Percentiles rank a stretch among this genome's conserved stretches.
Evolutionary conservation across 768 basidiomycete genomes (phyloP).

Genomic region (Chlorophyllum brunneum): DNA sequence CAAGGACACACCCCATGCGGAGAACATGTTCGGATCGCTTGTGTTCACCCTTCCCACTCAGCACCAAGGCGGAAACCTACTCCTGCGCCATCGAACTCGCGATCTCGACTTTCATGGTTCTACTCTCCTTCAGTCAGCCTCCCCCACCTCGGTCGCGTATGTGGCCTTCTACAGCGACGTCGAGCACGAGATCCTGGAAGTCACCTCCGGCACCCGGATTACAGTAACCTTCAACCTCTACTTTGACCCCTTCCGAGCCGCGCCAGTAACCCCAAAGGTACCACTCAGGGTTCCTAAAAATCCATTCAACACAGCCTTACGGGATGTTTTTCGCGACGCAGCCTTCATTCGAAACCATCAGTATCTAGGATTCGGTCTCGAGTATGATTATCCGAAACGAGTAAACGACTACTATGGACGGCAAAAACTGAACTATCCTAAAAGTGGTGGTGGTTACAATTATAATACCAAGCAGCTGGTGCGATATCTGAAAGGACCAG

Average conservation of each 20-base stretch:
- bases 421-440: too few species aligned
- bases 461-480: too few species aligned
- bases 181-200: slow-evolving; percentile 34
- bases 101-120: slow-evolving; percentile 24
- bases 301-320: slow-evolving; percentile 18
- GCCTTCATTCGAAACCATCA: slow-evolving; percentile 28
- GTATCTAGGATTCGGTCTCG: slow-evolving; percentile 30
- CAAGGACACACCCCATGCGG: slow-evolving; percentile 41
- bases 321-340: slow-evolving; percentile 22
- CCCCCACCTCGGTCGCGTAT: slow-evolving; percentile 21
- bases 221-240: slow-evolving; percentile 41
- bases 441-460: too few species aligned
- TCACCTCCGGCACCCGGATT: slow-evolving; percentile 34
- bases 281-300: background rate
- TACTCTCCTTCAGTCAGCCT: slow-evolving; percentile 30
- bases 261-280: background rate
- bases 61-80: slow-evolving; percentile 41
- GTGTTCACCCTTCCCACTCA: slow-evolving; percentile 45
- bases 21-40: slow-evolving; percentile 48
- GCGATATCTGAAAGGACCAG: slow-evolving; percentile 26
- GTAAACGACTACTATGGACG: background rate
- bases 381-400: slow-evolving; percentile 27
- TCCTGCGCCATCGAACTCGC: slow-evolving; percentile 28
- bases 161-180: slow-evolving; percentile 36
- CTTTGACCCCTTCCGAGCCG: slow-evolving; percentile 15